phyloP scores from a whole-genome alignment of 306 rosid species.

The Begonia peltatifolia region DNA sequence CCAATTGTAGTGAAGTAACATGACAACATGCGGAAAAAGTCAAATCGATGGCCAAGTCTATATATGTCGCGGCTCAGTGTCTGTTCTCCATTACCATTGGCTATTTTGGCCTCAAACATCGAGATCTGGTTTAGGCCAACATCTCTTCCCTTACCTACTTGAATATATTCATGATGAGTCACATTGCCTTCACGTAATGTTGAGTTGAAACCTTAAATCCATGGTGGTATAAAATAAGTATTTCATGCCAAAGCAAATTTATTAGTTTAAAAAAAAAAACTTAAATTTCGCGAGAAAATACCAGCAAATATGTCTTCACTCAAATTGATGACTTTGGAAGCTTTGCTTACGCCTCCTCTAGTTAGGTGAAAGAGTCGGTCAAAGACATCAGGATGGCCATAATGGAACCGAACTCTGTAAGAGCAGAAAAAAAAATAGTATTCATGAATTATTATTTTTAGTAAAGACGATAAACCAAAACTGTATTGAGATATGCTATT shows the following conservation, averaged over 20 bases:
- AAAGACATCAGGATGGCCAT: conserved; percentile 97
- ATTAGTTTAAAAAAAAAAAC: conserved; percentile 1
- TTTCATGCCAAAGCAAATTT: not conserved
- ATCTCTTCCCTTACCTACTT: conserved; percentile 96
- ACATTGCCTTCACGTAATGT: conserved; percentile 85
- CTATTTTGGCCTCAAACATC: conserved; percentile 92
- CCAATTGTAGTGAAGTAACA: conserved; percentile 79
- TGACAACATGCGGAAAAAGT: conserved; percentile 89
- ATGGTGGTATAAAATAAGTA: conserved; percentile 4
- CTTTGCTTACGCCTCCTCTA: conserved; percentile 98
- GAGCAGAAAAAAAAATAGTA: conserved; percentile 15
- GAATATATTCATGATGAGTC: conserved; percentile 95
- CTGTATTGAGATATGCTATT: too few species aligned
- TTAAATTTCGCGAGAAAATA: conserved; percentile 4
- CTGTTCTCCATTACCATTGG: conserved; percentile 93
- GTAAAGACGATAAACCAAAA: not conserved
- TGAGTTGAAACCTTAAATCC: conserved; percentile 69
- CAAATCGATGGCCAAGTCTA: conserved; percentile 92
- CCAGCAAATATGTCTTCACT: conserved; percentile 99
- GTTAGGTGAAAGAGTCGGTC: conserved; percentile 91
- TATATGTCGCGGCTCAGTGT: conserved; percentile 90
- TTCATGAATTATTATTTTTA: not conserved
- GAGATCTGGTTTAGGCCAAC: conserved; percentile 98
- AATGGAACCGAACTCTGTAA: conserved; percentile 93
- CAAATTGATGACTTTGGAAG: conserved; percentile 81